Evolutionary conservation across 164 flowering plant species (phyloP).

Genomic region (Malania oleifera): DNA sequence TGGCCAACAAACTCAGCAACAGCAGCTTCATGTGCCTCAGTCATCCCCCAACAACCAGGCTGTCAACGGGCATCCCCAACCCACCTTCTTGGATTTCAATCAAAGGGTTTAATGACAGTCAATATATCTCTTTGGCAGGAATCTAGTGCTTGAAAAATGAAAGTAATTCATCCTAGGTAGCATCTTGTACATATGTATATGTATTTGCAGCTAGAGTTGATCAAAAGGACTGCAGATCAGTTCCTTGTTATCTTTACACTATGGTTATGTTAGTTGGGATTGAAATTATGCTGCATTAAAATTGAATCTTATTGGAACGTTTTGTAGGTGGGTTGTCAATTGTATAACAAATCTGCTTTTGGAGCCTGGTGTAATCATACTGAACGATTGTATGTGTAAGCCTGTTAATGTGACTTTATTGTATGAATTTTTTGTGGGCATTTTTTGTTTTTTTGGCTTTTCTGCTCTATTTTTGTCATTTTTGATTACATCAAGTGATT

Average conservation of each 20-base stretch:
- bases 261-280: slow-evolving; percentile 9
- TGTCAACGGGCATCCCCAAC: slow-evolving; percentile 37
- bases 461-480: too few species aligned
- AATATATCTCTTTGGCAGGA: neutral
- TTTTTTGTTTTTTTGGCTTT: too few species aligned
- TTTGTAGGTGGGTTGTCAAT: slow-evolving; percentile 5
- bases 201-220: slow-evolving; percentile 26
- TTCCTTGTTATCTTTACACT: slow-evolving; percentile 7
- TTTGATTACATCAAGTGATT: too few species aligned
- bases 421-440: too few species aligned
- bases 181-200: slow-evolving; percentile 24
- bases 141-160: neutral
- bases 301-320: slow-evolving; percentile 4
- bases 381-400: too few species aligned
- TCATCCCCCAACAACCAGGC: slow-evolving; percentile 32
- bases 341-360: too few species aligned
- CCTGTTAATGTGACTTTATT: too few species aligned
- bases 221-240: slow-evolving; percentile 13
- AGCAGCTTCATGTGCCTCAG: slow-evolving; percentile 38
- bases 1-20: slow-evolving; percentile 35
- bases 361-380: too few species aligned
- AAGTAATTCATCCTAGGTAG: slow-evolving; percentile 11
- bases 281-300: slow-evolving; percentile 8
- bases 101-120: slow-evolving; percentile 20
- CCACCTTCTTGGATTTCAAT: slow-evolving; percentile 52